phyloP scores from a whole-genome alignment of 1,139 yeast species.

The Groenewaldozyma auringiensis region DNA sequence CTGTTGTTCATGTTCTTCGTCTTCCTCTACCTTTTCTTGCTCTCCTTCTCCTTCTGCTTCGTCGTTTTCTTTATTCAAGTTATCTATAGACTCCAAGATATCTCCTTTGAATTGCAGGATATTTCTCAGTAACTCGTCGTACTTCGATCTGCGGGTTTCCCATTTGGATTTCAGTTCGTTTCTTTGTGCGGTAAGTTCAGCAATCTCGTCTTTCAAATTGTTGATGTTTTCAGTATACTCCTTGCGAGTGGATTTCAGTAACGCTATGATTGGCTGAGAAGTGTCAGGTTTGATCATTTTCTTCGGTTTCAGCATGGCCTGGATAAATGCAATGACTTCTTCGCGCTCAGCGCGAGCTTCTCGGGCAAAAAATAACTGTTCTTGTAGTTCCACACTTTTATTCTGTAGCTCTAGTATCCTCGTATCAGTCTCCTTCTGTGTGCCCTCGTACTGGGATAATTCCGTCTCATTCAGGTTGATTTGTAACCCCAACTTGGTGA shows the following conservation, averaged over 20 bases:
- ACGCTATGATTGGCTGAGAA: conserved; percentile 18
- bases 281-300: conserved; percentile 16
- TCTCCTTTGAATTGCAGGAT: conserved; percentile 19
- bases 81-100: conserved; percentile 12
- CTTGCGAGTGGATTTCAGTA: conserved; percentile 21
- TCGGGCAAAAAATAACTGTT: conserved; percentile 21
- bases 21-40: conserved; percentile 6
- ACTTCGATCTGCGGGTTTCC: conserved; percentile 22
- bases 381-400: conserved; percentile 21
- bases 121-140: conserved; percentile 19
- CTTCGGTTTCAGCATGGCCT: conserved; percentile 21
- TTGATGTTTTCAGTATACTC: conserved; percentile 20
- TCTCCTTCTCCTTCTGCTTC: conserved; percentile 3
- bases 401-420: conserved; percentile 15
- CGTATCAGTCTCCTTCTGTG: conserved; percentile 14
- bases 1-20: too few species aligned
- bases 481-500: conserved; percentile 24
- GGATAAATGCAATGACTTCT: conserved; percentile 24
- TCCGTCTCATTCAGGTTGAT: conserved; percentile 22
- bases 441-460: conserved; percentile 16
- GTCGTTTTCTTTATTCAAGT: conserved; percentile 10
- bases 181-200: conserved; percentile 22
- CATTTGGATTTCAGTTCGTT: conserved; percentile 19
- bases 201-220: conserved; percentile 23
- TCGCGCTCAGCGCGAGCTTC: conserved; percentile 21